Percentiles rank a stretch among this genome's conserved stretches.
Evolutionary conservation across 768 basidiomycete species (phyloP).

Genomic region (Leccinellum luteum): DNA sequence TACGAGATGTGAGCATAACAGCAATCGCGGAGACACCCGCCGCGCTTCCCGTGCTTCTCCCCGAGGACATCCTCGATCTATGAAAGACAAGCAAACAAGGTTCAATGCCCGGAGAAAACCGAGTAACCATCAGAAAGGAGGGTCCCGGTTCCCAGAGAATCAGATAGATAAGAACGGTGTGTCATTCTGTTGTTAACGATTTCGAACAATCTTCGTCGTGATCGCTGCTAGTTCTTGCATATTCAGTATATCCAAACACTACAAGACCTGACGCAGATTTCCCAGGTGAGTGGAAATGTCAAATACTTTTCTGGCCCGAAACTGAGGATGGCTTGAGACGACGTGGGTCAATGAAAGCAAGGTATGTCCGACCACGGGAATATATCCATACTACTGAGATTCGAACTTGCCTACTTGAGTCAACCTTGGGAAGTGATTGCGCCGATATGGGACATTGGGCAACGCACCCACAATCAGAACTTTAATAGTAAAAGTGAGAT

Average conservation of each 20-base stretch:
- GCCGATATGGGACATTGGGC: background rate
- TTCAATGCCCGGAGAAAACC: background rate
- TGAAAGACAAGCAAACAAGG: background rate
- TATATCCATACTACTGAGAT: background rate
- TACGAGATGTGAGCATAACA: background rate
- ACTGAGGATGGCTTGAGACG: background rate
- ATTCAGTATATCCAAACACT: background rate
- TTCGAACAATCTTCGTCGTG: background rate
- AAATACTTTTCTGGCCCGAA: background rate
- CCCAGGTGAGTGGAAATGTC: background rate
- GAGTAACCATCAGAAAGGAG: background rate
- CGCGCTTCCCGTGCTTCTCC: background rate
- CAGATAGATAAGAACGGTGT: background rate
- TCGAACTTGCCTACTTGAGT: background rate
- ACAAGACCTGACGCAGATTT: background rate
- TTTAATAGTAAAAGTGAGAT: background rate
- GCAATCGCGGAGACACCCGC: background rate
- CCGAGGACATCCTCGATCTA: background rate
- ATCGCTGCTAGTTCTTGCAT: background rate
- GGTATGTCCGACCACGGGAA: background rate
- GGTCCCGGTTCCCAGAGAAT: background rate
- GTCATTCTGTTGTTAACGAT: background rate
- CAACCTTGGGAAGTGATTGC: background rate
- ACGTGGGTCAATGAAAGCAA: background rate
- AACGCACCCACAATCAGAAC: background rate